Base-by-base conservation (phyloP, 768 basidiomycete species). In the Lactarius quietus region DNA sequence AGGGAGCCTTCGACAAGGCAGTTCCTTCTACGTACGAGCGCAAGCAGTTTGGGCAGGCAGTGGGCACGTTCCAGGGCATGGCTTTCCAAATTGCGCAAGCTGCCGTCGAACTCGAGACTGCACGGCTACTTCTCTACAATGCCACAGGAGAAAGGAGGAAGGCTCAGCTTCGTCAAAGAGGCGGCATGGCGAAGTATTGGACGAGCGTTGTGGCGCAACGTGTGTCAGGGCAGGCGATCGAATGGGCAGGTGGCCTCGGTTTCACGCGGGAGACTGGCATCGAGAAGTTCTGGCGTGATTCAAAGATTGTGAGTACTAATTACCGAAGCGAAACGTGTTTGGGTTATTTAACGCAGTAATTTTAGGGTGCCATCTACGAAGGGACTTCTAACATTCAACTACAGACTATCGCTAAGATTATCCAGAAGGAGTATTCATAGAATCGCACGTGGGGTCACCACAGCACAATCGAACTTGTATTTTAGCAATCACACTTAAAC, bases 301-400 rank as follows among this genome's bases (percentile, higher is more conserved):
- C 93, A 7, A 98, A 97, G 83, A 95, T 96, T 71, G 92, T 92
- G 71, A 79, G 89, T 68, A 28, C 18, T n/a, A 8, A 52, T 23
- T 20, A 39, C 26, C 55, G 35, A 23, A 17, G 18, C 53, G 45
- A 15, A 48, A 51, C 26, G 36, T 15, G 14, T 5, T n/a, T n/a
- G 43, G 6, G 43, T 20, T 20, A 10, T 6, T 23, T 51, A 51
- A 51, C 26, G 1, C 14, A 3, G 14, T 28, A 26, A 51, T 14
- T 14, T 38, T 64, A 93, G 91, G 92, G 93, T 31, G 90, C 92
- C 2, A 93, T 94, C 59, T 94, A 94, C 71, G 93, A 95, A 72
- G 94, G 96, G 43, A 98, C 96, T 52, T 93, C 90, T n/a, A 99
- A 98, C 75, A 98, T 99, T 64, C 97, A 98, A 75, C 80, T 98